Base-by-base conservation (phyloP, 2,329 filamentous ascomycete genomes). In the Hysterium pulicare region DNA sequence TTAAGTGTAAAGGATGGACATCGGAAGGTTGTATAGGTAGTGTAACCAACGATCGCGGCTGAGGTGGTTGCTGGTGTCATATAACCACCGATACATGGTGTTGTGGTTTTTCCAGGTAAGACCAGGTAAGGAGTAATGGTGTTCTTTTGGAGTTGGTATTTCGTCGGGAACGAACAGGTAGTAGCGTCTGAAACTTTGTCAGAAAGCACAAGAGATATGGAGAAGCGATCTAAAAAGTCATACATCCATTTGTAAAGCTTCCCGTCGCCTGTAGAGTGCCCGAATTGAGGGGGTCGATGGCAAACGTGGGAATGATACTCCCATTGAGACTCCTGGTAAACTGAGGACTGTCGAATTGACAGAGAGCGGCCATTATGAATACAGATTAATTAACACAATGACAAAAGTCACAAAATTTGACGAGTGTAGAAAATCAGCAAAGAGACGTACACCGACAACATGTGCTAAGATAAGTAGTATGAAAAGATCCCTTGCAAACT, bases 191-290 rank as follows among this genome's bases (percentile, higher is more conserved):
- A n/a, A 11, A 11, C 10, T 11, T 13, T 11, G 34, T 37, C 34
- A 37, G 34, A n/a, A n/a, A n/a, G n/a, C 34, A 20, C 22, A 24
- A 23, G 9, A 19, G 21, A 9, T 11, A 19, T 8, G 17, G 11
- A 10, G 5, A 21, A 11, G 16, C 11, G 13, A 22, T 7, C 16
- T 11, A 6, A 20, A 13, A 10, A 13, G 21, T 22, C 34, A 22
- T 37, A 37, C 34, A 37, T 17, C 6, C 34, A 37, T 37, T 37
- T 6, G 34, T 37, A 16, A 37, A 37, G 34, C 34, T 37, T 22
- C 34, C 34, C 9, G 34, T 13, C 4, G 34, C 34, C 11, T 37
- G 34, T 4, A 37, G 34, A 23, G 13, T 22, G 17, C 24, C 24
- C 11, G 34, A 13, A 16, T 37, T 37, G 34, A 5, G 22, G 3